Conservation (phyloP, 2,329 filamentous ascomycete genomes). For the Magnaporthales sp. region DNA sequence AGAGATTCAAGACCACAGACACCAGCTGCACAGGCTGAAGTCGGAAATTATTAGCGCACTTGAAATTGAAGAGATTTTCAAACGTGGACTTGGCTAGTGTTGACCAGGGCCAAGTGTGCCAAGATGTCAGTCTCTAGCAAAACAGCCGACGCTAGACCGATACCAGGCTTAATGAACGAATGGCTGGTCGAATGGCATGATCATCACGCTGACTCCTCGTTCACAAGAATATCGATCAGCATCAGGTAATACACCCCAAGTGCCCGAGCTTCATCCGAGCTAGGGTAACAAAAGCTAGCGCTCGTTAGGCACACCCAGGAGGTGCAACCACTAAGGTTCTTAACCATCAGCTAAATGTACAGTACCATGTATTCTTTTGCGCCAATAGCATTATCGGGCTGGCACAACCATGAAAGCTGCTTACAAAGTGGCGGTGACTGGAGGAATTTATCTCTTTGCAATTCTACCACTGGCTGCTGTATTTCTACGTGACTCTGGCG, state of each 20-base stretch:
- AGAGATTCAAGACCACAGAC: not conserved
- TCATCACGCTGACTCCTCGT: not conserved
- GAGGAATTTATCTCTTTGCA: not conserved
- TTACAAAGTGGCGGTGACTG: not conserved
- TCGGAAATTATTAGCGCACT: not conserved
- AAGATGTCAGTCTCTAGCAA: not conserved
- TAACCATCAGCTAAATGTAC: not conserved
- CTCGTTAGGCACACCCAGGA: not conserved
- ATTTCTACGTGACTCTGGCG: not conserved
- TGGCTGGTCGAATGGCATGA: not conserved
- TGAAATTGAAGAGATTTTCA: not conserved
- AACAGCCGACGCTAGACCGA: not conserved
- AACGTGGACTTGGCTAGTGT: not conserved
- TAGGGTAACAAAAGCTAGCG: not conserved
- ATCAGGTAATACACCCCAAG: not conserved
- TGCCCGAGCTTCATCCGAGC: conserved; percentile 1
- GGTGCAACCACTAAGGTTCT: not conserved
- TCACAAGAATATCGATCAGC: not conserved
- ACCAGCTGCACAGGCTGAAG: not conserved
- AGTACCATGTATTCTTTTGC: not conserved
- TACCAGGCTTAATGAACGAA: not conserved
- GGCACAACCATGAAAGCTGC: not conserved
- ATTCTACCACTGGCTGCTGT: not conserved
- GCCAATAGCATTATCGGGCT: not conserved
- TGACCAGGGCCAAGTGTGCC: not conserved